These are phyloP conservation scores for Talaromyces islandicus DNA, from an alignment of 2,329 filamentous ascomycete species.

Conservation along the genomic window DNA sequence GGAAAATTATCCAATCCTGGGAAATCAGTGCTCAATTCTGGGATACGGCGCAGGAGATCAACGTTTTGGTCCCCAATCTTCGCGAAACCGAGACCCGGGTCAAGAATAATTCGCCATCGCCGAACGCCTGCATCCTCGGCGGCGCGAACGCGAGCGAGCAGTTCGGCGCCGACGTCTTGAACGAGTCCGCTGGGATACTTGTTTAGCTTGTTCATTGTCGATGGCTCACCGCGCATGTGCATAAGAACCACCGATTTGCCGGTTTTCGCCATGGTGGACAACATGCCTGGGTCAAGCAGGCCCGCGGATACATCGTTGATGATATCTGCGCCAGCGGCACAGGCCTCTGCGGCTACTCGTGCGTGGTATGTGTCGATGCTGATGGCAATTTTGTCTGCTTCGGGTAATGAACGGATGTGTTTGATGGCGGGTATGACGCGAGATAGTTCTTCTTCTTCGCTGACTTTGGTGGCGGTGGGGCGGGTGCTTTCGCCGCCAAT, in stretches of 20 bases:
- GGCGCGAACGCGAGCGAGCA: constrained; percentile 62
- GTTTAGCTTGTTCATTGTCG: constrained; percentile 68
- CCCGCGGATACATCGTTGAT: constrained; percentile 94
- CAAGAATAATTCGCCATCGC: constrained; percentile 90
- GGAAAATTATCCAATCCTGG: constrained; percentile 56
- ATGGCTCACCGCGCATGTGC: constrained; percentile 88
- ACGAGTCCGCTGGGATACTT: constrained; percentile 66
- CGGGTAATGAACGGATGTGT: constrained; percentile 62
- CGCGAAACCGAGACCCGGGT: constrained; percentile 91
- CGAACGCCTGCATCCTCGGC: constrained; percentile 79
- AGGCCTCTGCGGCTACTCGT: constrained; percentile 68
- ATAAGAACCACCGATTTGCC: constrained; percentile 77
- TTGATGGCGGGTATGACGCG: constrained; percentile 76
- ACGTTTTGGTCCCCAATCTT: constrained; percentile 79
- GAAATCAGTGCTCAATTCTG: constrained; percentile 48
- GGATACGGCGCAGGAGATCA: constrained; percentile 64
- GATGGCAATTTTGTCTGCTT: constrained; percentile 61
- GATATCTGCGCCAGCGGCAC: constrained; percentile 77
- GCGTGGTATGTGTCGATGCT: constrained; percentile 93
- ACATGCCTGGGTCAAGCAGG: constrained; percentile 70
- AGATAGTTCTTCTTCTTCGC: constrained; percentile 65
- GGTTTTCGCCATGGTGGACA: constrained; percentile 68
- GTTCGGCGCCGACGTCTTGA: constrained; percentile 59
- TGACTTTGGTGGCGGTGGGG: constrained; percentile 64
- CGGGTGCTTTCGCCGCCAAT: constrained; percentile 91